These are phyloP conservation scores for Platismatia glauca DNA, from an alignment of 495 filamentous ascomycete species.

Conservation along the genomic window DNA sequence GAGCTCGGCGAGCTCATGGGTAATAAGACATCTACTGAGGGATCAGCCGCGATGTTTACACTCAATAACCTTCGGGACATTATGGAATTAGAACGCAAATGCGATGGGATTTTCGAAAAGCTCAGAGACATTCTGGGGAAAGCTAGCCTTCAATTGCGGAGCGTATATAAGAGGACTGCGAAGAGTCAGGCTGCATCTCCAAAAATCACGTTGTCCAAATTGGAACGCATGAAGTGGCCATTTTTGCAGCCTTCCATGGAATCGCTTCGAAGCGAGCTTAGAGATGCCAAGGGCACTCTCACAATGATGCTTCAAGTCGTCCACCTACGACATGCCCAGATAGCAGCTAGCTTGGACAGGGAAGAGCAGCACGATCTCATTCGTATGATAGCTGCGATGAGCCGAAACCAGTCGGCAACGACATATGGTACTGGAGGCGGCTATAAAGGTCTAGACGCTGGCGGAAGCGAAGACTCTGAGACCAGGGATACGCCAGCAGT, in stretches of 20 bases:
- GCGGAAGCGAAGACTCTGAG: neutral
- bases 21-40: neutral
- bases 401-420: neutral
- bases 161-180: neutral
- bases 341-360: neutral
- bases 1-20: neutral
- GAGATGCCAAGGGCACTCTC: neutral
- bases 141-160: neutral
- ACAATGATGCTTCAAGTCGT: neutral
- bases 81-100: neutral
- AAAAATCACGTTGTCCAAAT: neutral
- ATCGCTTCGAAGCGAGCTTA: neutral
- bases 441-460: neutral
- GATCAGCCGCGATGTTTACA: neutral
- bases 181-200: neutral
- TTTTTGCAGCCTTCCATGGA: neutral
- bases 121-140: neutral
- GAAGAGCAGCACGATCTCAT: slow-evolving; percentile 1
- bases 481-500: neutral
- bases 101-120: neutral
- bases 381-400: neutral
- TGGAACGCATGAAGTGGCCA: neutral
- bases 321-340: neutral
- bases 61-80: neutral
- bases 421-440: neutral